A percentile compares a stretch with the other conserved stretches of the same genome.
Evolutionary conservation across 257 asterid genomes (phyloP).

Genomic region (Nicotiana tabacum): DNA sequence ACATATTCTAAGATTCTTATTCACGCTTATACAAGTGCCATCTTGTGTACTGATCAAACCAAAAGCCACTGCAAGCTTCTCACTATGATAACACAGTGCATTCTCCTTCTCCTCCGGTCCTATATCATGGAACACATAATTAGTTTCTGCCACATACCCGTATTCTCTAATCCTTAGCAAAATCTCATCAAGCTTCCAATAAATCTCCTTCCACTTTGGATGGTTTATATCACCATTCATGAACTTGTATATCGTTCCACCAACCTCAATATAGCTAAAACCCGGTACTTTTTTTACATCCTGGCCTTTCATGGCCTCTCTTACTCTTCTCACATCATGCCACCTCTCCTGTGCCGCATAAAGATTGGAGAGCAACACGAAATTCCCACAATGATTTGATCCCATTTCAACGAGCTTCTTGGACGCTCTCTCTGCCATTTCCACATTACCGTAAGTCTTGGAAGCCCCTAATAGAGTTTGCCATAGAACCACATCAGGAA

Average conservation of each 20-base stretch:
- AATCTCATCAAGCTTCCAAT: constrained; percentile 69
- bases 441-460: constrained; percentile 61
- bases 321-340: constrained; percentile 74
- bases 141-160: constrained; percentile 78
- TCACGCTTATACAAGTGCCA: constrained; percentile 46
- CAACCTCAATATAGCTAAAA: constrained; percentile 67
- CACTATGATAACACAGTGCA: constrained; percentile 75
- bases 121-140: constrained; percentile 78
- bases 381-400: constrained; percentile 74
- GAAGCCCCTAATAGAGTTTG: constrained; percentile 81
- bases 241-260: constrained; percentile 52
- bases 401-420: constrained; percentile 82
- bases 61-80: constrained; percentile 87
- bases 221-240: constrained; percentile 65
- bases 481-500: constrained; percentile 81
- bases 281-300: constrained; percentile 83
- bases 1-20: constrained; percentile 90
- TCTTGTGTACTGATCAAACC: constrained; percentile 58
- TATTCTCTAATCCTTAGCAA: constrained; percentile 38
- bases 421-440: constrained; percentile 89
- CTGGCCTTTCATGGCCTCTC: constrained; percentile 66
- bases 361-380: constrained; percentile 72
- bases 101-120: constrained; percentile 91
- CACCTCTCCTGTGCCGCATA: constrained; percentile 81
- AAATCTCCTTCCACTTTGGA: constrained; percentile 48